These are phyloP conservation scores for Teratosphaeria gauchensis DNA, from an alignment of 2,329 filamentous ascomycete species.

Conservation along the genomic window DNA sequence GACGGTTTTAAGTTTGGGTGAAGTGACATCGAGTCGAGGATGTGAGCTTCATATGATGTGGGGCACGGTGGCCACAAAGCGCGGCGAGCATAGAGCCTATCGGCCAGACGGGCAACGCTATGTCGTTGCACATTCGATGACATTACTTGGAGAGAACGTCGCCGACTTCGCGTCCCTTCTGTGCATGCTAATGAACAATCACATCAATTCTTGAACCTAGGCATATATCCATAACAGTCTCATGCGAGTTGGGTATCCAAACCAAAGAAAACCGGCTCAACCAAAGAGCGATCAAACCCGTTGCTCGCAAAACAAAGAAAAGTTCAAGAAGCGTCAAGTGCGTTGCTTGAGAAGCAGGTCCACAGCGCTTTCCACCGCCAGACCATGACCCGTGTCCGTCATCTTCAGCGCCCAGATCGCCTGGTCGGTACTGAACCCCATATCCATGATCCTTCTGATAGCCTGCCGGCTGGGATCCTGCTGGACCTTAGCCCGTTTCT, in stretches of 20 bases:
- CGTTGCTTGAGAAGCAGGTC: constrained; percentile 40
- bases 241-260: not conserved
- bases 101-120: too few species aligned
- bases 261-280: too few species aligned
- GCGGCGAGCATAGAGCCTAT: too few species aligned
- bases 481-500: constrained; percentile 22
- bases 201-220: not conserved
- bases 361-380: constrained; percentile 49
- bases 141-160: not conserved
- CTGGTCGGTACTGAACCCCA: constrained; percentile 48
- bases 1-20: too few species aligned
- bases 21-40: too few species aligned
- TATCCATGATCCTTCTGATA: constrained; percentile 47
- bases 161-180: not conserved
- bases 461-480: constrained; percentile 48
- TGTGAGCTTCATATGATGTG: too few species aligned
- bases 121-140: not conserved
- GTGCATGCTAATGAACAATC: not conserved
- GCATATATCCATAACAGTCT: not conserved
- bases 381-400: constrained; percentile 51
- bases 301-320: not conserved
- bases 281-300: too few species aligned
- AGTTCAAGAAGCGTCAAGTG: too few species aligned
- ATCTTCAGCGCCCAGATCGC: constrained; percentile 48
- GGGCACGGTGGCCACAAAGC: too few species aligned